These are phyloP conservation scores for Wickerhamiella parazyma DNA, from an alignment of 805 yeast species.

Conservation along the genomic window DNA sequence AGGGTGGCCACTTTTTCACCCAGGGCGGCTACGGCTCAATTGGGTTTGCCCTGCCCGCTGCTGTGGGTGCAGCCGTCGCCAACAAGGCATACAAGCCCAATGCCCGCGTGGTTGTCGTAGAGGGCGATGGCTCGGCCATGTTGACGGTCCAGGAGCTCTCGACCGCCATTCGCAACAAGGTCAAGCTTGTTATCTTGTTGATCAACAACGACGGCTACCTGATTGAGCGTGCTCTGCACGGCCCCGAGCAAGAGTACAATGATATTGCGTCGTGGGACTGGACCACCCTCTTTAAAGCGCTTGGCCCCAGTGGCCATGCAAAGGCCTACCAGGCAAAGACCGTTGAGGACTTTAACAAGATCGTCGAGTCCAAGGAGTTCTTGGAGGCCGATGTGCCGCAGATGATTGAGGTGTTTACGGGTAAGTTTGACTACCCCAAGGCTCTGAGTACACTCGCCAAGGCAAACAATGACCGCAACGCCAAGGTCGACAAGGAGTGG, in stretches of 20 bases:
- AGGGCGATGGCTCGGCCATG: conserved; percentile 92
- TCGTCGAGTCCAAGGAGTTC: conserved; percentile 29
- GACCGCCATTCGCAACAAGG: conserved; percentile 42
- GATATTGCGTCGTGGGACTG: conserved; percentile 83
- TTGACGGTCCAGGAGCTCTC: conserved; percentile 84
- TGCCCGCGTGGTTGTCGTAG: conserved; percentile 54
- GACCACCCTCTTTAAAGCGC: conserved; percentile 50
- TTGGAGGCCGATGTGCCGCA: conserved; percentile 29
- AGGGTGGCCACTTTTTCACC: conserved; percentile 33
- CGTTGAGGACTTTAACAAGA: conserved; percentile 28
- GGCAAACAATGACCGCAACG: conserved; percentile 19
- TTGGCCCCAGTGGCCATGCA: conserved; percentile 28
- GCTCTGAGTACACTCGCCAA: conserved; percentile 30
- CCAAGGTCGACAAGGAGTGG: conserved; percentile 4
- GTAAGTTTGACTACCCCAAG: conserved; percentile 50
- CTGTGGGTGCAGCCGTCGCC: conserved; percentile 61
- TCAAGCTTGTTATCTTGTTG: conserved; percentile 57
- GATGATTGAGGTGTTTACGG: conserved; percentile 48
- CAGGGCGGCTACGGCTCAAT: conserved; percentile 75
- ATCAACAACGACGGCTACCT: conserved; percentile 83
- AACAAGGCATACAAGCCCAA: conserved; percentile 17
- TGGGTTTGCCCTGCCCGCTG: conserved; percentile 78
- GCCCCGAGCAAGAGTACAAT: conserved; percentile 62
- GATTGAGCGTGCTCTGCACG: conserved; percentile 75
- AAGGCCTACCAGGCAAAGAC: conserved; percentile 28